Conservation (phyloP, 805 yeast genomes). For the Nakazawaea siamensis region DNA sequence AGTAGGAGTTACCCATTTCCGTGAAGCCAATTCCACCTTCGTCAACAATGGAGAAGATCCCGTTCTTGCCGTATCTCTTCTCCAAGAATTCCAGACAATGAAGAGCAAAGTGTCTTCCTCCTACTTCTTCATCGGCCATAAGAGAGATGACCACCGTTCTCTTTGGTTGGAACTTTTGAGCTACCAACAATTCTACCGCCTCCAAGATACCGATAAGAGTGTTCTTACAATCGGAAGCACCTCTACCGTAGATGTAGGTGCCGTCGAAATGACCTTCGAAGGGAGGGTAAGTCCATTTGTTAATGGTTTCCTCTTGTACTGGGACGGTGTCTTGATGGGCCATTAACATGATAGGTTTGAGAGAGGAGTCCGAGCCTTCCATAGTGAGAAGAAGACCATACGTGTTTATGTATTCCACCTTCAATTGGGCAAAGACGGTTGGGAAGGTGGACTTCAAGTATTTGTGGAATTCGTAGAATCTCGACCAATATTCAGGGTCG, state of each 20-base stretch:
- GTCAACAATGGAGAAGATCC: conserved; percentile 50
- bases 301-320: conserved; percentile 42
- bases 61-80: conserved; percentile 44
- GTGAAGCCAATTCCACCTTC: conserved; percentile 44
- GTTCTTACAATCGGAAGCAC: conserved; percentile 62
- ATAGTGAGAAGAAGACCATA: conserved; percentile 52
- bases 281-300: conserved; percentile 56
- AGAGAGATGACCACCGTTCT: conserved; percentile 51
- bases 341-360: conserved; percentile 53
- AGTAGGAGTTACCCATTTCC: conserved; percentile 32
- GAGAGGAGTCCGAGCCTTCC: conserved; percentile 36
- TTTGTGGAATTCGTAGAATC: conserved; percentile 26
- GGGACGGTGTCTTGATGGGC: conserved; percentile 76
- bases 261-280: conserved; percentile 58
- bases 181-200: conserved; percentile 42
- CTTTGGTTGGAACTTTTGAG: conserved; percentile 37
- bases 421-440: conserved; percentile 43
- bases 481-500: conserved; percentile 31
- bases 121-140: conserved; percentile 67
- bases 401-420: conserved; percentile 45
- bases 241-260: conserved; percentile 57
- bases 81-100: conserved; percentile 31
- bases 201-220: conserved; percentile 52
- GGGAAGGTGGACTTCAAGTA: conserved; percentile 9
- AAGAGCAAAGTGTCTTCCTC: conserved; percentile 50